A percentile compares a stretch with the other conserved stretches of the same genome.
phyloP scores from a whole-genome alignment of 2,329 filamentous ascomycete species.

The Alternaria brassicicola region DNA sequence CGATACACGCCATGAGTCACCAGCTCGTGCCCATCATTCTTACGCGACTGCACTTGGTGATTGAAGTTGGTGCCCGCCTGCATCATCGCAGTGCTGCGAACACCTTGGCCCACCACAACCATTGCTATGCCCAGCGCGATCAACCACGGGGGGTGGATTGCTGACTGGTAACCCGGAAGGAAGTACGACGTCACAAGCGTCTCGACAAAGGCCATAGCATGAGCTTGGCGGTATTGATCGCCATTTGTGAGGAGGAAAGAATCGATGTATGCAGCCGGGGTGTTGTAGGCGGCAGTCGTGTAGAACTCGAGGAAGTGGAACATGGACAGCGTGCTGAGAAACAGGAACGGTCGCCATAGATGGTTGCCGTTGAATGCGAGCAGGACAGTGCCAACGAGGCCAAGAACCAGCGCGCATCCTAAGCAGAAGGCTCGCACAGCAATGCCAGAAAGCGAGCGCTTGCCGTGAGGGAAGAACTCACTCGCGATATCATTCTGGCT shows the following conservation, averaged over 20 bases:
- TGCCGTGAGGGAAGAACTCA: constrained; percentile 51
- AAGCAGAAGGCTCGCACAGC: constrained; percentile 54
- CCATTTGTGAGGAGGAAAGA: constrained; percentile 91
- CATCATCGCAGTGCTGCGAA: constrained; percentile 84
- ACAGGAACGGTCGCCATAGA: constrained; percentile 67
- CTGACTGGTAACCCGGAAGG: constrained; percentile 56
- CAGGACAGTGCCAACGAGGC: constrained; percentile 39
- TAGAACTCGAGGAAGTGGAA: constrained; percentile 99
- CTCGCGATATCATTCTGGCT: constrained; percentile 24
- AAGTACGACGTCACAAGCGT: constrained; percentile 66
- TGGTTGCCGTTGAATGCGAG: constrained; percentile 44
- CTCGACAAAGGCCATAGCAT: constrained; percentile 75
- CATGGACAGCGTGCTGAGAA: constrained; percentile 69
- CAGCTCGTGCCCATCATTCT: constrained; percentile 75
- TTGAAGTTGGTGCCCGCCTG: constrained; percentile 93
- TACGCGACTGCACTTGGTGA: constrained; percentile 73
- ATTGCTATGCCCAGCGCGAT: constrained; percentile 65
- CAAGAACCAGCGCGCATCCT: constrained; percentile 47
- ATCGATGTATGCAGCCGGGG: constrained; percentile 69
- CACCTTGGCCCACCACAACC: constrained; percentile 72
- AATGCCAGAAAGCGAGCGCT: constrained; percentile 56
- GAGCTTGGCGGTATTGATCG: constrained; percentile 80
- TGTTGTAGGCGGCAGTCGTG: constrained; percentile 85
- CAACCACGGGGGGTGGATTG: constrained; percentile 51
- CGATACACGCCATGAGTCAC: constrained; percentile 83